Evolutionary conservation across 108 stramenopile genomes (phyloP).

Genomic region (Pseudonitzschia pungens): DNA sequence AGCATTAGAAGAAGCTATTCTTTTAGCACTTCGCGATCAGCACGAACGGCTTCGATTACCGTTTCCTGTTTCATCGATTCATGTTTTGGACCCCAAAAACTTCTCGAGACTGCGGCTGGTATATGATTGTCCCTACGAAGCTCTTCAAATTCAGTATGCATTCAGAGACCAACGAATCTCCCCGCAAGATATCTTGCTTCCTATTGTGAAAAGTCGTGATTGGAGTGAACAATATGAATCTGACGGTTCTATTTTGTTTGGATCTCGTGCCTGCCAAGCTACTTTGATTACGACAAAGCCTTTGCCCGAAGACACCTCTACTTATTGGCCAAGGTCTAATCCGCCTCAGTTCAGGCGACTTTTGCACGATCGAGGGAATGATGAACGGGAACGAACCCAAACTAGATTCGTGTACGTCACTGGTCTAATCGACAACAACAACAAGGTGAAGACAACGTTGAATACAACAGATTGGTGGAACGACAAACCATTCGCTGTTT

Average conservation of each 20-base stretch:
- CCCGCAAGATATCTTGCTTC: conserved; percentile 31
- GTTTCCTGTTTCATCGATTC: conserved; percentile 22
- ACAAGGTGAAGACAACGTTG: background rate
- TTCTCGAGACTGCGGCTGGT: conserved; percentile 50
- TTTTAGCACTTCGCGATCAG: conserved; percentile 14
- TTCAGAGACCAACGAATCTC: conserved; percentile 34
- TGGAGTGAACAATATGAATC: background rate
- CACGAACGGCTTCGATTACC: conserved; percentile 9
- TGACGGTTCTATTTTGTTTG: conserved; percentile 6
- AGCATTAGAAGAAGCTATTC: conserved; percentile 25
- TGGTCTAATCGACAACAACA: conserved; percentile 37
- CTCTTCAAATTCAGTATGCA: conserved; percentile 21
- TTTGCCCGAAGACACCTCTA: conserved; percentile 10
- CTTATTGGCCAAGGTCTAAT: conserved; percentile 63
- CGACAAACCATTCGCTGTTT: conserved; percentile 18
- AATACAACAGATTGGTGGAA: conserved; percentile 20
- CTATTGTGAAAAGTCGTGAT: background rate
- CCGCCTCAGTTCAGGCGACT: conserved; percentile 84
- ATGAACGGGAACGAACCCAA: conserved; percentile 37
- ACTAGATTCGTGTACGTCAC: conserved; percentile 76
- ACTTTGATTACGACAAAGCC: conserved; percentile 51
- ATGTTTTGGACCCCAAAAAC: conserved; percentile 30
- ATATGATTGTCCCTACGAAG: conserved; percentile 32
- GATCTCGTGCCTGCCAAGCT: background rate
- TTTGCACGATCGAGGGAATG: conserved; percentile 26